Base-by-base conservation (phyloP, 257 asterid species). In the Solanum corneliomulleri region DNA sequence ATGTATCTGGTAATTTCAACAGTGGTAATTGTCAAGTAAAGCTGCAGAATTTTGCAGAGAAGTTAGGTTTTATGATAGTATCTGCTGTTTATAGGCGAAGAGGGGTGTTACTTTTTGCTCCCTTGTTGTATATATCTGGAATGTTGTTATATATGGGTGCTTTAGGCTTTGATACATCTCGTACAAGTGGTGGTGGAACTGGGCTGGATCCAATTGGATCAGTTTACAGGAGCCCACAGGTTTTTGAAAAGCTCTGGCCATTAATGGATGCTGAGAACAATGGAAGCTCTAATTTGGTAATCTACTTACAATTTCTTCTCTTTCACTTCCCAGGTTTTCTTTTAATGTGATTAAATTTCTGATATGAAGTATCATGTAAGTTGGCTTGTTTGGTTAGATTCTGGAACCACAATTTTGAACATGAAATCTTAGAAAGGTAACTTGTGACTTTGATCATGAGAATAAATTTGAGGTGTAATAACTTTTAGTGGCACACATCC, bases 101-200 rank as follows among this genome's bases (percentile, higher is more conserved):
- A 90, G 96, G 99, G 89, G 91, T 97, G 91, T 93, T 97, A 81
- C 90, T 96, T 89, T 93, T 97, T 88, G 99, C 99, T 71, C 98
- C 99, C 2, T 89, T 97, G 94, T 84, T 97, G 92, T 97, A 96
- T 85, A 92, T 96, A 88, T 95, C 98, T 35, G 97, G 95, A 69
- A 92, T 96, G 98, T 91, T 97, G 90, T 87, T 97, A 95, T 97
- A 97, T 92, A 95, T 97, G 99, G 97, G 99, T 52, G 91, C 91
- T 29, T 88, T 92, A 87, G 98, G 98, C 20, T 91, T 96, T 90
- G 94, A 93, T 90, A 89, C 89, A 87, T 92, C 85, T 87, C 87
- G 83, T 89, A 84, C 13, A 58, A 85, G 88, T 39, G 89, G 85
- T 44, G 85, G 82, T 21, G 88, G 89, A 13, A 94, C 92, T 82